Conservation (phyloP, 2,329 filamentous ascomycete species). For the Onygenales sp. region DNA sequence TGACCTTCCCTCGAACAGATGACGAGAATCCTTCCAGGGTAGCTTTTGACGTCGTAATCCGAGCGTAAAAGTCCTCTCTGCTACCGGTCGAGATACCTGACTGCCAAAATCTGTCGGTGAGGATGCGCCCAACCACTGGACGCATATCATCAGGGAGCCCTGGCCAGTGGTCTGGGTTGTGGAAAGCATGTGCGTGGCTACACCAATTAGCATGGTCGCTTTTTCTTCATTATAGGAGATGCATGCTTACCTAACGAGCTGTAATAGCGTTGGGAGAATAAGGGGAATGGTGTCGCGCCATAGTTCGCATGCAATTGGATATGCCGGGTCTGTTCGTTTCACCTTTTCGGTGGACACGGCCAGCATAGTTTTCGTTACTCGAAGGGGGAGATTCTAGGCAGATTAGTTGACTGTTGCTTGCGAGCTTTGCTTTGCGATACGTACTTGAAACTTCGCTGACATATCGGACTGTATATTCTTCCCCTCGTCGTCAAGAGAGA, state of each 20-base stretch:
- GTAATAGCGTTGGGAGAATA: conserved; percentile 77
- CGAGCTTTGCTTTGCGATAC: neutral
- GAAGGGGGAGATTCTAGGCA: conserved; percentile 59
- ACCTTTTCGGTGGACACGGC: conserved; percentile 86
- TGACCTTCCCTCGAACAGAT: conserved; percentile 77
- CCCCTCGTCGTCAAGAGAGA: conserved; percentile 68
- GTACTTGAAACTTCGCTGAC: conserved; percentile 61
- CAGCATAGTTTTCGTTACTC: conserved; percentile 84
- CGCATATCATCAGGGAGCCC: conserved; percentile 67
- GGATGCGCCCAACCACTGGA: conserved; percentile 65
- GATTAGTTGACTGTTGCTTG: neutral
- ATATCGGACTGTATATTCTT: conserved; percentile 68
- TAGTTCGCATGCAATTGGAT: conserved; percentile 65
- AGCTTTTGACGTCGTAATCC: conserved; percentile 77
- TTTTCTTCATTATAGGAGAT: neutral
- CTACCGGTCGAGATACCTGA: conserved; percentile 92
- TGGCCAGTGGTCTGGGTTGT: conserved; percentile 77
- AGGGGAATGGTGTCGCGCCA: conserved; percentile 76
- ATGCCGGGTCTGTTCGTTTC: conserved; percentile 61
- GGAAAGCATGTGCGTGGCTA: conserved; percentile 82
- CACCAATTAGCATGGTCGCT: conserved; percentile 7
- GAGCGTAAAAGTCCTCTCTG: conserved; percentile 91
- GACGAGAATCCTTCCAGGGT: conserved; percentile 92
- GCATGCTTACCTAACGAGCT: conserved; percentile 58
- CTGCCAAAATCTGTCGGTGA: conserved; percentile 97